These are phyloP conservation scores for Leccinum subatratum DNA, from an alignment of 1,284 basidiomycete genomes.

Conservation along the genomic window DNA sequence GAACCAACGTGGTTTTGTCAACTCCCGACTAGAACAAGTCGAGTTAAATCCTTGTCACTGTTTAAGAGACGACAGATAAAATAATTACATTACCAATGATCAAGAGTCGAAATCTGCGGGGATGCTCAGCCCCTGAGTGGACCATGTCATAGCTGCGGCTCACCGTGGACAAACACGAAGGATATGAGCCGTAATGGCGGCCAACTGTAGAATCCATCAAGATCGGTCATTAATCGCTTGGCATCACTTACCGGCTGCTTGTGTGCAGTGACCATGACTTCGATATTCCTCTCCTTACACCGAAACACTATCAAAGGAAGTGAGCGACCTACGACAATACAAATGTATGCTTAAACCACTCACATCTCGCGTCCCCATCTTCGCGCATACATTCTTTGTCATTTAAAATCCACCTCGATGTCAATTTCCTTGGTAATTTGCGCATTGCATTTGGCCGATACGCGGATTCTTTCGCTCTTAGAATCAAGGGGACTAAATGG, in stretches of 20 bases:
- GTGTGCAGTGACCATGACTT: not conserved
- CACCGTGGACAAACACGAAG: not conserved
- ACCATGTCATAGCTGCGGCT: not conserved
- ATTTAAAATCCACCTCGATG: slow-evolving; percentile 6
- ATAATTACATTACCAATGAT: slow-evolving; percentile 1
- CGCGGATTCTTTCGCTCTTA: slow-evolving; percentile 8
- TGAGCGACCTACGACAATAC: not conserved
- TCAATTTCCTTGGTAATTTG: not conserved
- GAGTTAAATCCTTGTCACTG: not conserved
- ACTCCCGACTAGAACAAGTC: not conserved
- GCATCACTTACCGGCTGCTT: not conserved
- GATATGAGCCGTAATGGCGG: not conserved
- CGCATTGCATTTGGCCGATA: slow-evolving; percentile 2
- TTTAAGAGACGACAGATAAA: not conserved
- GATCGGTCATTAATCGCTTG: not conserved
- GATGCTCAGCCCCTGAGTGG: not conserved
- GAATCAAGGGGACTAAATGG: not conserved
- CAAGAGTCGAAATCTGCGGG: not conserved
- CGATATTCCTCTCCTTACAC: not conserved
- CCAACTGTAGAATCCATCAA: not conserved
- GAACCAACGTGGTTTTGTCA: not conserved
- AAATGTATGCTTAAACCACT: not conserved
- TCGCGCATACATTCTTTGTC: slow-evolving; percentile 10
- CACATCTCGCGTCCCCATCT: slow-evolving; percentile 7
- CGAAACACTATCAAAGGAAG: not conserved